Evolutionary conservation across 768 basidiomycete species (phyloP).

Genomic region (Boletus pseudo-olivaceus): DNA sequence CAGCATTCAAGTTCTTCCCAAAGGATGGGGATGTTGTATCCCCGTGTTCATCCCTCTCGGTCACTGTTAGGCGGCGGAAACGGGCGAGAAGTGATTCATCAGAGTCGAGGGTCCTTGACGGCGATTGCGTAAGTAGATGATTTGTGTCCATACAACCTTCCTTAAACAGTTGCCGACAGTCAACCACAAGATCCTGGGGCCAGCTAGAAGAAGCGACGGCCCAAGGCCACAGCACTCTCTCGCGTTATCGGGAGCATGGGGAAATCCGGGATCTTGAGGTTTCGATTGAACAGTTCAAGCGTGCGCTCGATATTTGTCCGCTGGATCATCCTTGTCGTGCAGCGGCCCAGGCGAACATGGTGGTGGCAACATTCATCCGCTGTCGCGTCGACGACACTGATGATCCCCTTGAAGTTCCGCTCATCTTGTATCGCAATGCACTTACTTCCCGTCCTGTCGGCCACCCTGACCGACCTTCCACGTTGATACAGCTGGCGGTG

Average conservation of each 20-base stretch:
- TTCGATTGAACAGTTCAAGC: neutral
- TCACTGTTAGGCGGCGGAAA: too few species aligned
- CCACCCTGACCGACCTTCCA: neutral
- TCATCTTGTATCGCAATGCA: neutral
- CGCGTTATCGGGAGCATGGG: neutral
- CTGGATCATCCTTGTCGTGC: neutral
- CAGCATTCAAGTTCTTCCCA: neutral
- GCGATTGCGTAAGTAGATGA: neutral
- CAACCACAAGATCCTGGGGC: neutral
- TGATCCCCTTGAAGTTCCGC: neutral
- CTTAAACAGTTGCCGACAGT: neutral
- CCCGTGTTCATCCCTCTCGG: too few species aligned
- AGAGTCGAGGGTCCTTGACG: too few species aligned
- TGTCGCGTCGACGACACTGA: neutral
- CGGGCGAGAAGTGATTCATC: too few species aligned
- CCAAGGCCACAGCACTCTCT: neutral
- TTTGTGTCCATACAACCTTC: neutral
- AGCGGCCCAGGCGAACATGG: neutral
- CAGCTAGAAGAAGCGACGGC: neutral
- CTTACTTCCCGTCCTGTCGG: neutral
- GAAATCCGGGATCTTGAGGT: neutral
- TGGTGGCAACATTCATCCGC: neutral
- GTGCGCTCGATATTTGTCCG: neutral
- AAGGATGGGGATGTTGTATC: too few species aligned
- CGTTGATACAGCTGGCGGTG: neutral